Percentiles rank a stretch among this genome's conserved stretches.
Evolutionary conservation across 1,139 yeast species (phyloP).

Genomic region (Candida sp.): DNA sequence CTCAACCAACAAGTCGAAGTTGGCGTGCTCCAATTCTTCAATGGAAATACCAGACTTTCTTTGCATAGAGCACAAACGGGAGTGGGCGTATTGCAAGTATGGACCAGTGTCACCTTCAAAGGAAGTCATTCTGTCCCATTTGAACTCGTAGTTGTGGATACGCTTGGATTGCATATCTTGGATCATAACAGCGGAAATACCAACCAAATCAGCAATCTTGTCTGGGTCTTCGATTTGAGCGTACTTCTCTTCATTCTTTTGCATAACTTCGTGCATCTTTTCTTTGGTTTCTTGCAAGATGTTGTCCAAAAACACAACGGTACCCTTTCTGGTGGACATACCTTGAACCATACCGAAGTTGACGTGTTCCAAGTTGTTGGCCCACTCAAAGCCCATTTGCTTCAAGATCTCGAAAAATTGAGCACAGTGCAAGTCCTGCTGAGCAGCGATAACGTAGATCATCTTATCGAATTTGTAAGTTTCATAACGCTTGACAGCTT

Average conservation of each 20-base stretch:
- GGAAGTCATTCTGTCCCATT: conserved; percentile 98
- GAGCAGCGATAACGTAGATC: conserved; percentile 95
- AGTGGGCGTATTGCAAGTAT: conserved; percentile 97
- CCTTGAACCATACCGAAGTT: conserved; percentile 99
- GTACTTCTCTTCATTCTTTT: conserved; percentile 88
- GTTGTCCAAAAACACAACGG: conserved; percentile 95
- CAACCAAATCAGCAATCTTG: conserved; percentile 92
- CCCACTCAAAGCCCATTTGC: conserved; percentile 93
- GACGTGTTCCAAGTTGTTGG: conserved; percentile 76
- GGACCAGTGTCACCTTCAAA: conserved; percentile 99
- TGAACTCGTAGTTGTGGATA: conserved; percentile 93
- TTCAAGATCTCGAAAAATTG: conserved; percentile 96
- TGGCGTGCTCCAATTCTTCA: conserved; percentile 56
- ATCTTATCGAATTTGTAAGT: conserved; percentile 90
- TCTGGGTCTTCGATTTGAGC: conserved; percentile 96
- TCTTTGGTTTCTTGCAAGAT: conserved; percentile 95
- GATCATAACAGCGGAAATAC: conserved; percentile 98
- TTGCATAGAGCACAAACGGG: conserved; percentile 94
- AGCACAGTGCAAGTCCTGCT: conserved; percentile 93
- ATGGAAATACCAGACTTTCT: conserved; percentile 72
- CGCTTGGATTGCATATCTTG: conserved; percentile 99
- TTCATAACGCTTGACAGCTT: conserved; percentile 90
- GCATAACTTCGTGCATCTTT: conserved; percentile 98
- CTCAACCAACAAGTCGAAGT: conserved; percentile 74
- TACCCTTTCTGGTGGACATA: conserved; percentile 98